These are phyloP conservation scores for Neonectria sp. DNA, from an alignment of 2,329 filamentous ascomycete species.

Conservation along the genomic window DNA sequence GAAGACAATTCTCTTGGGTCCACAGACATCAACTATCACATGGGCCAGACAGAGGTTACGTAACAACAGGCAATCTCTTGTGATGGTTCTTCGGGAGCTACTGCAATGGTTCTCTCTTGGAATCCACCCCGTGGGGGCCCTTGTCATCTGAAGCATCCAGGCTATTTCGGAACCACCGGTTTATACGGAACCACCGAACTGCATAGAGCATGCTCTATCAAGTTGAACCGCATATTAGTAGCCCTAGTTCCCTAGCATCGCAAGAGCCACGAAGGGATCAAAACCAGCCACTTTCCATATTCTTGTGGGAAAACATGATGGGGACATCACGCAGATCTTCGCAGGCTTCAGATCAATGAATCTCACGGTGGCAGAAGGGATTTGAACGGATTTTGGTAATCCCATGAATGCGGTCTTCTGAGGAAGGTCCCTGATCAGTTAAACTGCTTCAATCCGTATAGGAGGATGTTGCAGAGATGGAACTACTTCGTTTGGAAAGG, in stretches of 20 bases:
- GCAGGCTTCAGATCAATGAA: not conserved
- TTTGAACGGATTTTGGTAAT: no score
- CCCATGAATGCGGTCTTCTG: no score
- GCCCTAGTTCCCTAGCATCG: not conserved
- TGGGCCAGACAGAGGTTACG: not conserved
- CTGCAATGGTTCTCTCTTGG: not conserved
- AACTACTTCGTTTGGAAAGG: not conserved
- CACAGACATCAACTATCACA: not conserved
- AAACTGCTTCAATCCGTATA: no score
- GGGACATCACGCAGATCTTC: not conserved
- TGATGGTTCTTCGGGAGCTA: not conserved
- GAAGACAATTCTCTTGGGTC: not conserved
- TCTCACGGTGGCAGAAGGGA: not conserved
- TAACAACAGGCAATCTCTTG: not conserved
- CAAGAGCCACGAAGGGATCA: not conserved
- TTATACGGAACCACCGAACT: not conserved
- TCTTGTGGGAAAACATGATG: not conserved
- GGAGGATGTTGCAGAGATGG: not conserved
- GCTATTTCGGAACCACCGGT: not conserved
- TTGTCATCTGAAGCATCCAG: not conserved
- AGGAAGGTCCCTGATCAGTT: no score
- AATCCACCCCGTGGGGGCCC: not conserved
- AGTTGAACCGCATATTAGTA: not conserved
- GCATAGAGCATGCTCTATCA: not conserved
- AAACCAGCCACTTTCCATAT: not conserved